Conservation (phyloP, 2,329 filamentous ascomycete genomes). For the Byssoonygena ceratinophila region DNA sequence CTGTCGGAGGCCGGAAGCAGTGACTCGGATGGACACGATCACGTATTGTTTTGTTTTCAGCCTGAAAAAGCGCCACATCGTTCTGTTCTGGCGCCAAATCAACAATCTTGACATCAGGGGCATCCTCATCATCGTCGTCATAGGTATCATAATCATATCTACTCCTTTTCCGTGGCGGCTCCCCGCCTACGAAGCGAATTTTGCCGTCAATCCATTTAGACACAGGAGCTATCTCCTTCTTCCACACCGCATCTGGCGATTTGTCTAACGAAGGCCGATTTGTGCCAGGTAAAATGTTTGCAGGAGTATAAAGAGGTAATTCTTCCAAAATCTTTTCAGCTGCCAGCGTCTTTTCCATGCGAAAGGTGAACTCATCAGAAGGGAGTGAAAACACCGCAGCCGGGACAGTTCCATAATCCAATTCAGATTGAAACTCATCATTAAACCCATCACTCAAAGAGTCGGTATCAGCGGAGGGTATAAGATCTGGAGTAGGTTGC, state of each 20-base stretch:
- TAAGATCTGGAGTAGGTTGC: constrained; percentile 56
- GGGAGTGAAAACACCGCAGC: constrained; percentile 75
- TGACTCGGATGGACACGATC: constrained; percentile 85
- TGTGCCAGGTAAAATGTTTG: constrained; percentile 45
- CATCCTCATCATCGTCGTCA: constrained; percentile 58
- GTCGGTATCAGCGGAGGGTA: constrained; percentile 54
- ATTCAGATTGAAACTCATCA: constrained; percentile 36
- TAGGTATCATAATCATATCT: constrained; percentile 64
- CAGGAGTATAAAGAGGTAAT: constrained; percentile 65
- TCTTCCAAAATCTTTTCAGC: constrained; percentile 69
- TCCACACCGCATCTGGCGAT: constrained; percentile 62
- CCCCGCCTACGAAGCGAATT: constrained; percentile 56
- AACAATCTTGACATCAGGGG: constrained; percentile 45
- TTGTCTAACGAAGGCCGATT: constrained; percentile 48
- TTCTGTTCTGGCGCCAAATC: constrained; percentile 52
- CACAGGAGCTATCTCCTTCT: constrained; percentile 64
- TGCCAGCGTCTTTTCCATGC: constrained; percentile 60
- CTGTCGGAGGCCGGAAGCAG: constrained; percentile 84
- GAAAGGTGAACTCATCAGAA: constrained; percentile 71
- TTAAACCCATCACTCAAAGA: constrained; percentile 40
- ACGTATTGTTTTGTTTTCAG: constrained; percentile 78
- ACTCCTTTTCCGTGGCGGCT: constrained; percentile 63
- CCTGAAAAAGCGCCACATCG: constrained; percentile 76
- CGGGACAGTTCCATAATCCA: constrained; percentile 45
- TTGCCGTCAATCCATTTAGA: constrained; percentile 80